Evolutionary conservation across 192 early-diverging fungal genomes (phyloP).

Genomic region (Entomortierella chlamydospora): DNA sequence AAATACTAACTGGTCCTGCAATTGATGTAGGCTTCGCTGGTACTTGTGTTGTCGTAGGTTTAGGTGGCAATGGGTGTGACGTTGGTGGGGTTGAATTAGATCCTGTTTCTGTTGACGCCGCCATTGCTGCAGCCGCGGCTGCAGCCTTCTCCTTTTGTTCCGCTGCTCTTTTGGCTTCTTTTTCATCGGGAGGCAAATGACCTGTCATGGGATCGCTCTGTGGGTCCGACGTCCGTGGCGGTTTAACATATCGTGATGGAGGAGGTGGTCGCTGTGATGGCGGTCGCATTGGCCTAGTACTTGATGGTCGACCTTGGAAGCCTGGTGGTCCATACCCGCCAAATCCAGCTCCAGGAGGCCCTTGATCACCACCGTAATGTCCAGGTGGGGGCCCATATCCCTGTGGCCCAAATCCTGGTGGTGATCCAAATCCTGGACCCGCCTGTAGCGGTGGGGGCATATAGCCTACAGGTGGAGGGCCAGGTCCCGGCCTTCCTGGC

Average conservation of each 20-base stretch:
- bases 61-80: constrained; percentile 37
- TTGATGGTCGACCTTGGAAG: background rate
- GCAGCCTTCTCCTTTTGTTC: constrained; percentile 5
- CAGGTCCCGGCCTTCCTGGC: constrained; percentile 19
- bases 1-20: constrained; percentile 47
- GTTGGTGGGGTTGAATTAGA: background rate
- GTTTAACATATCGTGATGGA: constrained; percentile 34
- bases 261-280: constrained; percentile 28
- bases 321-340: constrained; percentile 23
- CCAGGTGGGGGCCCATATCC: constrained; percentile 13
- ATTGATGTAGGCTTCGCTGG: constrained; percentile 11
- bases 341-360: constrained; percentile 7
- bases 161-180: constrained; percentile 23
- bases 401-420: constrained; percentile 9
- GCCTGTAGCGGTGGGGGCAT: constrained; percentile 11
- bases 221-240: constrained; percentile 31
- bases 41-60: constrained; percentile 11
- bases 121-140: background rate
- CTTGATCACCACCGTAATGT: background rate
- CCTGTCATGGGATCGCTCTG: constrained; percentile 56
- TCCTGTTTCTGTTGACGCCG: background rate
- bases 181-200: constrained; percentile 43
- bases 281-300: constrained; percentile 18
- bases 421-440: constrained; percentile 10
- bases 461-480: constrained; percentile 23